Conservation (phyloP, 1,139 yeast genomes). For the Hyphopichia buzzinii region DNA sequence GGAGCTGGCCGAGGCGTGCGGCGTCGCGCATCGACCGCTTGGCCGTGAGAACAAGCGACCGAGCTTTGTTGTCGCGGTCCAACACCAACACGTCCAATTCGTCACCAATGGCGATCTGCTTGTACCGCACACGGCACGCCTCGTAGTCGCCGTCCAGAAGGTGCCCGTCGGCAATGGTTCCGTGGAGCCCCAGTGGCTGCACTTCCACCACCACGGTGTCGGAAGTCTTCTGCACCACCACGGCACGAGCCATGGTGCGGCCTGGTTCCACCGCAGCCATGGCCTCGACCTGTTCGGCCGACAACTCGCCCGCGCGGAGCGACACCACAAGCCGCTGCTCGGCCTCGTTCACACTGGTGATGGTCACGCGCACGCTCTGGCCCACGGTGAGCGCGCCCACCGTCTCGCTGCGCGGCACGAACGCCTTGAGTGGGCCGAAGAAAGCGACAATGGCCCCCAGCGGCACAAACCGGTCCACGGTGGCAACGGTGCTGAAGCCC, state of each 20-base stretch:
- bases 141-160: constrained; percentile 73
- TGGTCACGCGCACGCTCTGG: constrained; percentile 76
- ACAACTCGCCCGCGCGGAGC: constrained; percentile 59
- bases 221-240: constrained; percentile 71
- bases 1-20: constrained; percentile 54
- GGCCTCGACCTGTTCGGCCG: constrained; percentile 47
- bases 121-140: constrained; percentile 63
- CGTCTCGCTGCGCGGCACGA: constrained; percentile 81
- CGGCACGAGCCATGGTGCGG: constrained; percentile 57
- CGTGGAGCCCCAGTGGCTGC: constrained; percentile 55
- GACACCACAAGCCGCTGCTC: constrained; percentile 65
- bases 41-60: constrained; percentile 59
- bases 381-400: constrained; percentile 85
- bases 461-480: constrained; percentile 69
- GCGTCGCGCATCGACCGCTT: constrained; percentile 69
- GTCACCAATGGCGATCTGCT: constrained; percentile 60
- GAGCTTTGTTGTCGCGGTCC: constrained; percentile 62
- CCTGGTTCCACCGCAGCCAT: constrained; percentile 58
- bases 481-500: constrained; percentile 70
- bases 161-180: constrained; percentile 73
- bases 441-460: constrained; percentile 83
- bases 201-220: constrained; percentile 70
- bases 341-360: constrained; percentile 56
- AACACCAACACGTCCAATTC: constrained; percentile 60
- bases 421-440: constrained; percentile 76